Conservation (phyloP, 1,139 yeast species). For the Kurtzmaniella quercitrusa region DNA sequence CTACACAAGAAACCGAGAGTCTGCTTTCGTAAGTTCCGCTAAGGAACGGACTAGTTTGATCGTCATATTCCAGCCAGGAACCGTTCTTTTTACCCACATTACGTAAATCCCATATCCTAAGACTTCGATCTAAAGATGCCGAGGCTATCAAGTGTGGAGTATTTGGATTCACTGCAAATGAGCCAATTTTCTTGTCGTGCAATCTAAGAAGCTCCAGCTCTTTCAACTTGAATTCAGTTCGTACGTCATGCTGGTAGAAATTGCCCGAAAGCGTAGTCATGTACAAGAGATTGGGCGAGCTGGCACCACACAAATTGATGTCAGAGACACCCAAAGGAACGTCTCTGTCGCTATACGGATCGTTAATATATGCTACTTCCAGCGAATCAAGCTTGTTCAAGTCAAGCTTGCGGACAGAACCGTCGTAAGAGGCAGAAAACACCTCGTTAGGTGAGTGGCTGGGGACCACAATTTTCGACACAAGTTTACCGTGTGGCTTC, state of each 20-base stretch:
- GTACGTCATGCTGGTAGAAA: slow-evolving; percentile 64
- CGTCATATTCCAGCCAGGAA: slow-evolving; percentile 34
- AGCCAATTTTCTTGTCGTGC: slow-evolving; percentile 89
- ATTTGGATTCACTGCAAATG: slow-evolving; percentile 73
- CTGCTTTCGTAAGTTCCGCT: slow-evolving; percentile 68
- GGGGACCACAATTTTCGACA: slow-evolving; percentile 60
- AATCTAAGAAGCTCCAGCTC: slow-evolving; percentile 45
- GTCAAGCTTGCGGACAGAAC: slow-evolving; percentile 72
- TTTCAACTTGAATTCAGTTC: slow-evolving; percentile 39
- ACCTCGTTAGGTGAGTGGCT: slow-evolving; percentile 49
- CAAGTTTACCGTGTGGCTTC: slow-evolving; percentile 71
- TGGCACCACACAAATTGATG: slow-evolving; percentile 46
- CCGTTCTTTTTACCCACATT: slow-evolving; percentile 37
- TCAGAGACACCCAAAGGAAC: slow-evolving; percentile 56
- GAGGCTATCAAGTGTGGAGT: slow-evolving; percentile 62
- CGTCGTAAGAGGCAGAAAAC: slow-evolving; percentile 79
- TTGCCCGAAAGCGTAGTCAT: slow-evolving; percentile 78
- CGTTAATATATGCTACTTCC: slow-evolving; percentile 53
- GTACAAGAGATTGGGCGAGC: slow-evolving; percentile 49
- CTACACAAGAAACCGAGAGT: slow-evolving; percentile 78
- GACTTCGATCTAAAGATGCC: slow-evolving; percentile 79
- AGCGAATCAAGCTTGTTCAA: slow-evolving; percentile 53
- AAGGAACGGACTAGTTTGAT: slow-evolving; percentile 43
- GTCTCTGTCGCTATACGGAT: slow-evolving; percentile 38
- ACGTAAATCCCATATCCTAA: slow-evolving; percentile 84